Evolutionary conservation across 371 early-diverging fungal species (phyloP), one percentile per base, ranked within the genome.

Genomic region (Mucor saturninus): DNA sequence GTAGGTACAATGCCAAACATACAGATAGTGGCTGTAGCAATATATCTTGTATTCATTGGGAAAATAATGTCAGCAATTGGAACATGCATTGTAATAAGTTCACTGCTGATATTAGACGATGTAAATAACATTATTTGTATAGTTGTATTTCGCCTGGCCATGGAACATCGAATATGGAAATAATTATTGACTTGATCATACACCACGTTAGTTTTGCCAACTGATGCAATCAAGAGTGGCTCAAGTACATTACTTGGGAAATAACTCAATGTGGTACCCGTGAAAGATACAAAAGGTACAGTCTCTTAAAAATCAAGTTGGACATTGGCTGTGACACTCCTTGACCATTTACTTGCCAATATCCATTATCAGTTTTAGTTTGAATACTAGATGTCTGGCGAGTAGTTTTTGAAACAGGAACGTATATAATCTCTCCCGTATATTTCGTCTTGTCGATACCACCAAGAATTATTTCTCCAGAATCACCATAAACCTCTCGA

Each of bases 391-490:
- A 2, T 2, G 45, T 26, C 13, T 11, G n/a, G 11, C 40, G 10
- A 4, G 42, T 46, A 13, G 69, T 59, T 5, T 43, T 54, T 21
- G 71, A 65, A 0, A 81, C 73, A 2, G 81, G 73, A 11, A 77
- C 49, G 31, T 86, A 88, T 8, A 67, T 61, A 48, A 88, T 48
- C 1, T 66, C 57, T 14, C 88, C 88, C 3, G 69, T 64, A 62
- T 77, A 84, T 64, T 83, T 85, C 51, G 75, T 56, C 6, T 53
- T 35, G 56, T 90, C 86, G 13, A 77, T 72, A 0, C 83, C 88
- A 11, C 86, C 87, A 67, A 90, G 79, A 11, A 81, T 78, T 50
- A 87, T 74, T 43, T 86, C 81, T 2, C 88, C 90, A 8, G 76
- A 61, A 53, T 64, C 54, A 8, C 75, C 78, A 9, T 51, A 31